Evolutionary conservation across 257 asterid species (phyloP), one percentile per base, ranked within the genome.

Genomic region (Ilex aquifolium): DNA sequence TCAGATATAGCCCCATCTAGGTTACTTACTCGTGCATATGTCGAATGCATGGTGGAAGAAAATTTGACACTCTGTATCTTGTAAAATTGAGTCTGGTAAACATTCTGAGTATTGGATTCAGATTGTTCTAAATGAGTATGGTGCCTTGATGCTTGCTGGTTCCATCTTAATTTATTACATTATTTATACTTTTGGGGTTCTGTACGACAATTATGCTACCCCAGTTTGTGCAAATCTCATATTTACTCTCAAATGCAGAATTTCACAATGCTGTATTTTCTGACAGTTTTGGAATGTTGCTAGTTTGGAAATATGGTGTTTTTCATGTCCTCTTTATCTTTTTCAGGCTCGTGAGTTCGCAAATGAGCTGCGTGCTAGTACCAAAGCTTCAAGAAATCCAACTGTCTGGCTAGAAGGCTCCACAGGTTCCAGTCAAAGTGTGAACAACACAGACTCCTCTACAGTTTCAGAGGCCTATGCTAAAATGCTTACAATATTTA

Each of bases 331-430:
- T 78, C 67, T 74, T 51, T 50, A 27, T 71, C 56, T 56, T 52
- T 68, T 32, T 42, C 85, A 93, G 99, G 99, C 99, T 72, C 97
- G 95, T 67, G 99, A 93, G 69, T 90, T 90, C 78, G 91, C 99
- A 57, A 90, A 86, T 76, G 99, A 93, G 79, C 99, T 93, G 59
- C 96, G 97, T 74, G 83, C 90, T 58, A 79, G 91, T 77, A 87
- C 92, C 72, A 85, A 85, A 79, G 80, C 85, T 70, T 73, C 99
- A 55, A 87, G 75, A 74, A 78, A 69, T 73, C 88, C 95, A 70
- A 77, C 71, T 56, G 82, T 78, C 52, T 93, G 99, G 99, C 88
- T 93, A 78, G 99, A 93, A 79, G 86, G 90, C 56, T 78, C 93
- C 64, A 44, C 83, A 32, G 84, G 80, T 66, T 66, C 88, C 75